Conservation (phyloP, 768 basidiomycete genomes). For the Kwoniella botswanensis region DNA sequence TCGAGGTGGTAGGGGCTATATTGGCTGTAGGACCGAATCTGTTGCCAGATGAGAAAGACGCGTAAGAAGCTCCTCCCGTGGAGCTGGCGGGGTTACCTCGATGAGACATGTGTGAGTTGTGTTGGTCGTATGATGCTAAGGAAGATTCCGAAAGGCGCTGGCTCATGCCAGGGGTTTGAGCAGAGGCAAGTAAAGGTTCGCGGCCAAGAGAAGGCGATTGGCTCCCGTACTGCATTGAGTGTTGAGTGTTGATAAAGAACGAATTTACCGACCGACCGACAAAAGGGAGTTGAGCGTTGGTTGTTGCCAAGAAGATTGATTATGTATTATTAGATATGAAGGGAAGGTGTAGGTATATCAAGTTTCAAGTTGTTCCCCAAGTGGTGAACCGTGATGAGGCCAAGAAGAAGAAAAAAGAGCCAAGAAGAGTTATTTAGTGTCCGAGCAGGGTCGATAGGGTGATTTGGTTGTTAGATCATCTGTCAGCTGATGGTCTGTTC, state of each 20-base stretch:
- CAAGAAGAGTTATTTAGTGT: background rate
- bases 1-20: constrained; percentile 17
- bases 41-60: constrained; percentile 31
- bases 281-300: background rate
- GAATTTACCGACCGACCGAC: too few species aligned
- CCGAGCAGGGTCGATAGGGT: too few species aligned
- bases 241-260: background rate
- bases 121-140: constrained; percentile 37
- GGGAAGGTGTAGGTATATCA: background rate
- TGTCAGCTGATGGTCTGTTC: background rate
- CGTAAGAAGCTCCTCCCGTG: constrained; percentile 19
- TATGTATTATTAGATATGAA: constrained; percentile 1
- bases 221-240: constrained; percentile 33
- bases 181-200: constrained; percentile 41
- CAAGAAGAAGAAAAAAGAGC: background rate
- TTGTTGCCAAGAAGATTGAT: background rate
- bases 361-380: background rate
- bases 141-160: constrained; percentile 45
- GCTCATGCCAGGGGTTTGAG: constrained; percentile 43
- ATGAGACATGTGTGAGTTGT: constrained; percentile 29
- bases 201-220: constrained; percentile 34
- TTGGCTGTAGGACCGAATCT: constrained; percentile 36
- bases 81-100: constrained; percentile 15
- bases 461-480: background rate
- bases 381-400: background rate